Evolutionary conservation across 2,329 filamentous ascomycete genomes (phyloP).

Genomic region (Huntiella decipiens): DNA sequence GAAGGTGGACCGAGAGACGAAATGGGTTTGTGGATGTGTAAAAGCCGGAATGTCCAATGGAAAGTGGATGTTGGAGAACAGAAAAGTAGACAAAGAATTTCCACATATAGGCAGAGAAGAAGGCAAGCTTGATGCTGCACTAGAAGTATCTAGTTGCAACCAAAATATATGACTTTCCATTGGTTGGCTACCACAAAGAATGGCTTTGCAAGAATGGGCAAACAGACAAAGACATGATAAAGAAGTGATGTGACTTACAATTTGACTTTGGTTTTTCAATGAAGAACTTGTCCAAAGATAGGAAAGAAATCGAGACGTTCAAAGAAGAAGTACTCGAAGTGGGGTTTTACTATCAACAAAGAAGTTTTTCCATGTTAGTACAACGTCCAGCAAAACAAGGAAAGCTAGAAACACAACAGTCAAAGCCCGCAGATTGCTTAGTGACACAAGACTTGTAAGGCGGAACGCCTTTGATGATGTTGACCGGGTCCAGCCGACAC

Average conservation of each 20-base stretch:
- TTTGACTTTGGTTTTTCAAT: conserved; percentile 11
- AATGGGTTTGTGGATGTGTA: no score
- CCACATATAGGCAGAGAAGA: no score
- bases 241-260: conserved; percentile 3
- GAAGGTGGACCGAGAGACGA: background rate
- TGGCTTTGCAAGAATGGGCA: background rate
- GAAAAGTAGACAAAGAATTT: no score
- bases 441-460: no score
- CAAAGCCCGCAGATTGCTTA: background rate
- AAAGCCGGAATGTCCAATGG: no score
- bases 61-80: no score
- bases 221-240: background rate
- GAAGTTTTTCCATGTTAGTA: background rate
- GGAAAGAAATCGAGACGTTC: conserved; percentile 5
- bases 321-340: background rate
- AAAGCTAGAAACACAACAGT: background rate
- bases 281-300: conserved; percentile 11
- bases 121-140: no score
- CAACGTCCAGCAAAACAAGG: background rate
- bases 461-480: no score
- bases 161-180: no score
- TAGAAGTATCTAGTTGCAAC: no score
- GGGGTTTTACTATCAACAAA: background rate
- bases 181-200: no score
- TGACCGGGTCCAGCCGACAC: no score